Conservation (phyloP, 441 rosid species). For the Omphalea diandra region DNA sequence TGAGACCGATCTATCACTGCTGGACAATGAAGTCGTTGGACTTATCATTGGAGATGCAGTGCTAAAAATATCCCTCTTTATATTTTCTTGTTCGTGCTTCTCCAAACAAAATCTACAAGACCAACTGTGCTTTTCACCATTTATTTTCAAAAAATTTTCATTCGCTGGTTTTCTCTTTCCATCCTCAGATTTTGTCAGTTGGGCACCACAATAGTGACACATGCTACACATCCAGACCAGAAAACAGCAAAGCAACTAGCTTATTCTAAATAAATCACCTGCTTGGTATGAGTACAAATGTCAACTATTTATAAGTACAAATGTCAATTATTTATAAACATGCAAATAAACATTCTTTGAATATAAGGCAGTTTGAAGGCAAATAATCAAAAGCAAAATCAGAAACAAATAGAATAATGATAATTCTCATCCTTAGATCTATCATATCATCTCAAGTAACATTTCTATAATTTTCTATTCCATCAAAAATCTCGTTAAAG, state of each 20-base stretch:
- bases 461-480: not conserved
- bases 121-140: slow-evolving; percentile 31
- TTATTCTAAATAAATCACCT: slow-evolving; percentile 25
- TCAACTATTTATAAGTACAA: too few relatives aligned
- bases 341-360: not conserved
- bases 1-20: slow-evolving; percentile 64
- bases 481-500: not conserved
- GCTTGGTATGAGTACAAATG: slow-evolving; percentile 14
- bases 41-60: slow-evolving; percentile 48
- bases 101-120: slow-evolving; percentile 53
- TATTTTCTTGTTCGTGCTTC: slow-evolving; percentile 32
- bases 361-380: not conserved
- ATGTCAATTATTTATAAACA: not conserved
- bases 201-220: slow-evolving; percentile 54
- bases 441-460: not conserved
- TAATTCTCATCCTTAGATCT: not conserved
- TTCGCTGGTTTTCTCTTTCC: slow-evolving; percentile 30
- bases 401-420: not conserved
- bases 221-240: slow-evolving; percentile 40
- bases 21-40: slow-evolving; percentile 61
- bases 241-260: slow-evolving; percentile 19
- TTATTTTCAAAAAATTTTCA: slow-evolving; percentile 28
- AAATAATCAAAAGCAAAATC: not conserved
- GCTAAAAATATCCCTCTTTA: slow-evolving; percentile 35
- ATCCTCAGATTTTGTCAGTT: slow-evolving; percentile 26